Evolutionary conservation across 2,329 filamentous ascomycete genomes (phyloP), one percentile per base, ranked within the genome.

Genomic region (Diplodia sapinea): DNA sequence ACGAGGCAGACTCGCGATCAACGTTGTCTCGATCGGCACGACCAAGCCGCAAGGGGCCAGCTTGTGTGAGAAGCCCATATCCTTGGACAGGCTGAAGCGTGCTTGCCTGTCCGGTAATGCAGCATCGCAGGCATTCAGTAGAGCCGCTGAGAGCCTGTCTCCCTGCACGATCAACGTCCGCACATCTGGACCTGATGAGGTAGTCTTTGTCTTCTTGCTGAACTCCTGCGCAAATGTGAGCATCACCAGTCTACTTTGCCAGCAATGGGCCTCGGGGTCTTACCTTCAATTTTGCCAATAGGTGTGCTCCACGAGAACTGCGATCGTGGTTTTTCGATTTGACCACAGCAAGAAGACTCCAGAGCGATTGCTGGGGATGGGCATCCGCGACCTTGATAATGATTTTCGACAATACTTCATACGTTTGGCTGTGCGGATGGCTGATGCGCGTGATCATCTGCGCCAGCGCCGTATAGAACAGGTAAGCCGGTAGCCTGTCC

Each of bases 401-500:
- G 71, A 98, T 94, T 40, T 86, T 85, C 65, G 89, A 87, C 7
- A 99, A 82, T 11, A 91, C 83, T 68, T 89, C 87, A 79, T 92
- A 96, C 1, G 97, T 93, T 1, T 88, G 87, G 4, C 79, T 79
- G 76, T 97, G 92, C 0, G 90, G 88, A 79, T 99, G 95, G 55
- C 91, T 92, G 73, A 99, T 97, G 38, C 95, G 89, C n/a, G 94
- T 95, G 67, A 99, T 91, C 70, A 99, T 91, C 79, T 99, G 95
- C 5, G 95, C 91, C 51, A 99, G 83, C 6, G 94, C 88, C 1
- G 90, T 91, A 75, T 93, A 94, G 78, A 93, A 93, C 38, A 93
- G 87, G 73, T 91, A 94, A 1, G 90, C 86, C 2, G 91, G 91
- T 69, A 94, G 83, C 5, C 88, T 85, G 26, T 84, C 79, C 20